Percentiles rank a stretch among this genome's conserved stretches.
Conservation (phyloP, 2,329 filamentous ascomycete genomes). For the Metarhizium guizhouense region DNA sequence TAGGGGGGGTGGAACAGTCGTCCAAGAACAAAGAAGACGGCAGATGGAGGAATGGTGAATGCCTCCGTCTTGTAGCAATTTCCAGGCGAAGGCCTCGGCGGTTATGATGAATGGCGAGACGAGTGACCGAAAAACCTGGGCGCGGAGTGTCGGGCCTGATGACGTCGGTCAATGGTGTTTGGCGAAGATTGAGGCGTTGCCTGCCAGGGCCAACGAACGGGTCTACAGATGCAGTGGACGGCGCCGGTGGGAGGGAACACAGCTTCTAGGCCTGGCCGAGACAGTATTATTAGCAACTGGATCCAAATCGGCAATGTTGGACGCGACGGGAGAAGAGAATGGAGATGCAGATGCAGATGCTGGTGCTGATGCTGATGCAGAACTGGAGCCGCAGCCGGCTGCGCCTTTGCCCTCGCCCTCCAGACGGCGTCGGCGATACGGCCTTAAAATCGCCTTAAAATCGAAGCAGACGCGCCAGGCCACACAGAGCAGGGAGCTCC, state of each 20-base stretch:
- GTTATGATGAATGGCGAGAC: conserved; percentile 5
- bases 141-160: conserved; percentile 6
- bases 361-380: not conserved
- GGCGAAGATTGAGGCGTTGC: conserved; percentile 6
- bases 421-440: conserved; percentile 9
- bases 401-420: conserved; percentile 8
- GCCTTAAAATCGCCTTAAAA: conserved; percentile 4
- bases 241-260: not conserved
- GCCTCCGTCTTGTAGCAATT: conserved; percentile 39
- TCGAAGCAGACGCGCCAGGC: too few species aligned
- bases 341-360: conserved; percentile 6
- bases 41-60: conserved; percentile 34
- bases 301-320: conserved; percentile 8
- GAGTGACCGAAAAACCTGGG: not conserved
- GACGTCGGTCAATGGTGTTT: conserved; percentile 10
- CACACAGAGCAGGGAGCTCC: not conserved
- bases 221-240: not conserved
- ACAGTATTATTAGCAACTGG: not conserved
- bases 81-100: conserved; percentile 18
- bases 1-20: conserved; percentile 46
- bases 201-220: not conserved
- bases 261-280: not conserved
- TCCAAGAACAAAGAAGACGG: conserved; percentile 41
- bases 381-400: not conserved
- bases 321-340: not conserved